Conservation (phyloP, 805 yeast genomes). For the Millerago galiae region DNA sequence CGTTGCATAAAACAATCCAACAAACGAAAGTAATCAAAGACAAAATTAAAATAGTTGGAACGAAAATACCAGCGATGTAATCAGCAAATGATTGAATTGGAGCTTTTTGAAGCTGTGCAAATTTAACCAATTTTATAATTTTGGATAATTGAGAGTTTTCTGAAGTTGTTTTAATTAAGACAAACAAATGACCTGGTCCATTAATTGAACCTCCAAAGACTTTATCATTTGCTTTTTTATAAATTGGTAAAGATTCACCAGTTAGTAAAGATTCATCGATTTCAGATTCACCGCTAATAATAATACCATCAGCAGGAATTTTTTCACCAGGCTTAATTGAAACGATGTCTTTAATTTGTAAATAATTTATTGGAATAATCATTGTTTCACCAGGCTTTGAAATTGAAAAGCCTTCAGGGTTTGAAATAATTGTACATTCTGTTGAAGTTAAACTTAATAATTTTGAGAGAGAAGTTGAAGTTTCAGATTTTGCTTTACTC, state of each 20-base stretch:
- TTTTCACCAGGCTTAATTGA: slow-evolving; percentile 80
- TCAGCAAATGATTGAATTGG: slow-evolving; percentile 92
- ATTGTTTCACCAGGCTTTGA: slow-evolving; percentile 30
- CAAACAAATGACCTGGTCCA: slow-evolving; percentile 64
- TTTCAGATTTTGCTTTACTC: slow-evolving; percentile 87
- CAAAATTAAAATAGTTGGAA: slow-evolving; percentile 61
- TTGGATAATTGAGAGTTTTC: slow-evolving; percentile 81
- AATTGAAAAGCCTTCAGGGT: slow-evolving; percentile 21
- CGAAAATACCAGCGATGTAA: slow-evolving; percentile 75
- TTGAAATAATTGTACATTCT: slow-evolving; percentile 56
- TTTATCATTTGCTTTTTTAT: slow-evolving; percentile 49
- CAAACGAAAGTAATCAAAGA: slow-evolving; percentile 58
- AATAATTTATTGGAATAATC: slow-evolving; percentile 62
- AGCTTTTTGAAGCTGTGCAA: slow-evolving; percentile 83
- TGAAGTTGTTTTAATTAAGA: slow-evolving; percentile 68
- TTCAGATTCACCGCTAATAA: slow-evolving; percentile 73
- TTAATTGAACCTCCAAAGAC: slow-evolving; percentile 92
- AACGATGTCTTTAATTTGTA: slow-evolving; percentile 73
- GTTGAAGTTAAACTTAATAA: slow-evolving; percentile 78
- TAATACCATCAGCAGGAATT: slow-evolving; percentile 87
- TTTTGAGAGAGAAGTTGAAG: slow-evolving; percentile 81
- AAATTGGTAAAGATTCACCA: slow-evolving; percentile 81
- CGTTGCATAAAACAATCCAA: slow-evolving; percentile 45
- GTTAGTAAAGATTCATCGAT: slow-evolving; percentile 87
- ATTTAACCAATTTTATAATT: slow-evolving; percentile 78